Percentiles rank a stretch among this genome's conserved stretches.
phyloP scores from a whole-genome alignment of 176 grass and related monocot genomes.

The Phragmites australis region DNA sequence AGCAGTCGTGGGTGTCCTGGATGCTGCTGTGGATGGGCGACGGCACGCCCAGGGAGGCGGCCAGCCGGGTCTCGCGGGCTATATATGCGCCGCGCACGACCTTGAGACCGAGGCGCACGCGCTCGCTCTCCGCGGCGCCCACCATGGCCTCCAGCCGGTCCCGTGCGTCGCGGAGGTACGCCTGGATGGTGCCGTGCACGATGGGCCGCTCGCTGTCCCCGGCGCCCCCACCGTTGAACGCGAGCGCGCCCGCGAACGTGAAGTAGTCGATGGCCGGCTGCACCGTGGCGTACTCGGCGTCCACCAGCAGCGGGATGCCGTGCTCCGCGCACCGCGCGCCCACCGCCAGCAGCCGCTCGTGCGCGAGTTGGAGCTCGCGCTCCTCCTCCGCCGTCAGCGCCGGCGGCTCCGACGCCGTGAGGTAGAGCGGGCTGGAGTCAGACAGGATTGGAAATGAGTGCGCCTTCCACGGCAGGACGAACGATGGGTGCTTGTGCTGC shows the following conservation, averaged over 20 bases:
- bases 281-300: conserved; percentile 86
- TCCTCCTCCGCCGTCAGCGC: conserved; percentile 62
- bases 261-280: conserved; percentile 96
- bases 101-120: conserved; percentile 71
- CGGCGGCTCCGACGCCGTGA: conserved; percentile 54
- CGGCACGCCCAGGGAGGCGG: conserved; percentile 60
- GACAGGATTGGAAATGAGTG: conserved; percentile 65
- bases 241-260: conserved; percentile 59
- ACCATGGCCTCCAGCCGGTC: conserved; percentile 64
- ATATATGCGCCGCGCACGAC: conserved; percentile 92
- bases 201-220: conserved; percentile 35
- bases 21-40: conserved; percentile 75
- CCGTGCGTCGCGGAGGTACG: conserved; percentile 76
- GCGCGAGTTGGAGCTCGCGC: conserved; percentile 54
- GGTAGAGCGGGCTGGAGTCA: conserved; percentile 72
- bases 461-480: conserved; percentile 71
- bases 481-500: conserved; percentile 69
- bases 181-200: conserved; percentile 78
- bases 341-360: conserved; percentile 57
- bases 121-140: conserved; percentile 41
- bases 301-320: conserved; percentile 70
- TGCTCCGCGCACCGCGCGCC: conserved; percentile 60
- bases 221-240: conserved; percentile 41
- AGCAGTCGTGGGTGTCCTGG: conserved; percentile 82
- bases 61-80: conserved; percentile 61